Evolutionary conservation across 768 basidiomycete species (phyloP).

Genomic region (Tylopilus balloui): DNA sequence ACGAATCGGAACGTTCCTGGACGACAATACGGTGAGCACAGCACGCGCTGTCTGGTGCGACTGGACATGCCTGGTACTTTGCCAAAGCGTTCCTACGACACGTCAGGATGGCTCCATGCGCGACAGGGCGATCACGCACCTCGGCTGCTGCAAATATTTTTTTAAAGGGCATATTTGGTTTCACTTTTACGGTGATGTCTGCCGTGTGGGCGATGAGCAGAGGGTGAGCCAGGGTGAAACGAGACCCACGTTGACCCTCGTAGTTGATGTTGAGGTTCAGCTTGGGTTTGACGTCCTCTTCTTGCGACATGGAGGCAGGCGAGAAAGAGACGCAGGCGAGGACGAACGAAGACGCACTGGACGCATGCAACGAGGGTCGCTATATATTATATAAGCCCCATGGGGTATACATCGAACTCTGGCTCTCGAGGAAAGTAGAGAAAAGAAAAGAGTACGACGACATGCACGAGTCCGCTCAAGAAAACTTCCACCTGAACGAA

Average conservation of each 20-base stretch:
- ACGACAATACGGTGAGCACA: not conserved
- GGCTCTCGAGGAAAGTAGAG: no score
- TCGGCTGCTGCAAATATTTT: slow-evolving; percentile 68
- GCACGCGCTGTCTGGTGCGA: not conserved
- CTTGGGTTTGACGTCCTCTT: slow-evolving; percentile 64
- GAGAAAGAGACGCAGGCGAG: not conserved
- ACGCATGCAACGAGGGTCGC: slow-evolving; percentile 14
- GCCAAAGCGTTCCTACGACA: slow-evolving; percentile 49
- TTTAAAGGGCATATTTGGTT: slow-evolving; percentile 54
- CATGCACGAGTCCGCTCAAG: slow-evolving; percentile 32
- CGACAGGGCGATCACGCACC: slow-evolving; percentile 35
- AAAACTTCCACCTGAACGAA: slow-evolving; percentile 56
- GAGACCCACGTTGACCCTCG: slow-evolving; percentile 48
- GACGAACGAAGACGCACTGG: slow-evolving; percentile 1
- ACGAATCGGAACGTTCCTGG: slow-evolving; percentile 62
- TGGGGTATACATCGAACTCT: slow-evolving; percentile 27
- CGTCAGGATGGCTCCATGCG: not conserved
- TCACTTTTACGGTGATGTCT: slow-evolving; percentile 70
- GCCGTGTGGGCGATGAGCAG: slow-evolving; percentile 3
- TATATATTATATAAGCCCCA: slow-evolving; percentile 20
- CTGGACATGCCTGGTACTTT: slow-evolving; percentile 49
- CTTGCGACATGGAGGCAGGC: slow-evolving; percentile 25
- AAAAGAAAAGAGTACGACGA: not conserved
- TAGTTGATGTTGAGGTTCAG: slow-evolving; percentile 55
- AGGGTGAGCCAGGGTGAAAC: not conserved